Percentiles rank a stretch among this genome's conserved stretches.
phyloP scores from a whole-genome alignment of 2,329 filamentous ascomycete genomes.

The Botryotinia calthae region DNA sequence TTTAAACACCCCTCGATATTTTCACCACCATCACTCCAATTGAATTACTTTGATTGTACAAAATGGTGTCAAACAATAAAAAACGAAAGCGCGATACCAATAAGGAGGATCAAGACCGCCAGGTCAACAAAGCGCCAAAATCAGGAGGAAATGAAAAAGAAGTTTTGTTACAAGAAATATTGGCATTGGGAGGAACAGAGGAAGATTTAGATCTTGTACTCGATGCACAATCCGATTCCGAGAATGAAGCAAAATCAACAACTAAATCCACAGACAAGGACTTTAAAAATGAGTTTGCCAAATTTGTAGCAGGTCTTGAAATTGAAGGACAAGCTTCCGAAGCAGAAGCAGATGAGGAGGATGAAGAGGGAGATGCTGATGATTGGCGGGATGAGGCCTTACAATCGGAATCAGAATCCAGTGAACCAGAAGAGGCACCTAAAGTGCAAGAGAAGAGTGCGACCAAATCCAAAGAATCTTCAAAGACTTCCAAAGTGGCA shows the following conservation, averaged over 20 bases:
- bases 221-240: constrained; percentile 52
- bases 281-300: constrained; percentile 51
- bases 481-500: constrained; percentile 36
- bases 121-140: constrained; percentile 22
- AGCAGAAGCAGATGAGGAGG: constrained; percentile 37
- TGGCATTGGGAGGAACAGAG: constrained; percentile 63
- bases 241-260: constrained; percentile 31
- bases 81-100: neutral
- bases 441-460: constrained; percentile 33
- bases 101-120: constrained; percentile 24
- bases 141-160: constrained; percentile 24
- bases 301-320: constrained; percentile 51
- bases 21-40: neutral
- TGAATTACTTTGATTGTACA: neutral
- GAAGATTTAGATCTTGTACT: constrained; percentile 61
- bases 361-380: constrained; percentile 39
- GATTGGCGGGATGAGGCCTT: constrained; percentile 37
- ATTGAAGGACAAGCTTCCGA: constrained; percentile 45
- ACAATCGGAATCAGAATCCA: constrained; percentile 33
- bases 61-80: constrained; percentile 21
- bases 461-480: constrained; percentile 20
- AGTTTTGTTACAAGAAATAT: constrained; percentile 59
- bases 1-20: neutral
- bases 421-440: constrained; percentile 38
- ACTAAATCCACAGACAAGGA: constrained; percentile 44